These are phyloP conservation scores for Panellus pusillus DNA, from an alignment of 768 basidiomycete genomes.

Conservation along the genomic window DNA sequence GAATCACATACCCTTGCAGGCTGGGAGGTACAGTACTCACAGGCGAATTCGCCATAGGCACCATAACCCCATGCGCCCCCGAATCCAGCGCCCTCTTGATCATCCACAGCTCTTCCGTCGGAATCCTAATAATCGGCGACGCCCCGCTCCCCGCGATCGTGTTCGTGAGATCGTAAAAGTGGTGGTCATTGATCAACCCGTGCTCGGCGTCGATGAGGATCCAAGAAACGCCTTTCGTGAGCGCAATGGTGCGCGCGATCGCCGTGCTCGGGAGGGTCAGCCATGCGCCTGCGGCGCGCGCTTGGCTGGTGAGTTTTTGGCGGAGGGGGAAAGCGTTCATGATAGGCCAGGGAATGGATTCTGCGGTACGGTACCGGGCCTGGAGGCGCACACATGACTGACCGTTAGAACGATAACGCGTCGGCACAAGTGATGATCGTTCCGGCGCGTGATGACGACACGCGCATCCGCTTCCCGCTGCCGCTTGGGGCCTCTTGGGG, in stretches of 20 bases:
- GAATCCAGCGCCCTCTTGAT: conserved; percentile 53
- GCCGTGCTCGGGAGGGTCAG: conserved; percentile 26
- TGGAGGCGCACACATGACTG: not conserved
- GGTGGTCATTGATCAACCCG: conserved; percentile 18
- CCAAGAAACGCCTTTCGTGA: conserved; percentile 24
- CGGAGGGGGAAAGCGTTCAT: conserved; percentile 25
- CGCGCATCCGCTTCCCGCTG: too few species aligned
- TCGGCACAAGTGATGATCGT: too few species aligned
- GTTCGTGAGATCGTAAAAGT: conserved; percentile 26
- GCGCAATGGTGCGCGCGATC: conserved; percentile 23
- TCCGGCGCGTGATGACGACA: too few species aligned
- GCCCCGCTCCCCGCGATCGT: conserved; percentile 38
- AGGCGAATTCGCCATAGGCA: conserved; percentile 25
- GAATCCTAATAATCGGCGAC: conserved; percentile 49
- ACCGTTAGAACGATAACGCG: not conserved
- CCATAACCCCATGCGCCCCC: conserved; percentile 43
- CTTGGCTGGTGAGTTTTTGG: conserved; percentile 18
- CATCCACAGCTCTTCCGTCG: conserved; percentile 50
- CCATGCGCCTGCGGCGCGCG: conserved; percentile 25
- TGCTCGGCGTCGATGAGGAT: conserved; percentile 25
- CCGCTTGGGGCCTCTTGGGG: too few species aligned
- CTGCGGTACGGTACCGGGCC: not conserved
- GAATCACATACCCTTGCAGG: not conserved
- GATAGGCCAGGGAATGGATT: not conserved
- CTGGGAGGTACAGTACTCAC: conserved; percentile 8